A percentile compares a stretch with the other conserved stretches of the same genome.
Conservation (phyloP, 2,329 filamentous ascomycete species). For the Penicillium hordei region DNA sequence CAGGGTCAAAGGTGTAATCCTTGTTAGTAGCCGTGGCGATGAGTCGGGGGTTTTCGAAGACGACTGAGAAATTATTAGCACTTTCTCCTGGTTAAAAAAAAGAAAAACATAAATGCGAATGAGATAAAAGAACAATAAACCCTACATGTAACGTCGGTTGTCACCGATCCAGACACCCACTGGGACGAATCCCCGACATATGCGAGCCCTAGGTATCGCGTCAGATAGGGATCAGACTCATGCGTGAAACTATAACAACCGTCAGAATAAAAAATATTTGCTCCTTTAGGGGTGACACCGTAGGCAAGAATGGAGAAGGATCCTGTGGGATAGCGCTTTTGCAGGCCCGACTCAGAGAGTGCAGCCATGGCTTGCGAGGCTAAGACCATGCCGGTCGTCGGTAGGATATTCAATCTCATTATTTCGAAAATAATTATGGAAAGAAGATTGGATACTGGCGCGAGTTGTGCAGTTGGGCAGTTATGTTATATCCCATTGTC, state of each 20-base stretch:
- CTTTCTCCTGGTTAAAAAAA: too few relatives aligned
- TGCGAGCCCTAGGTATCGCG: slow-evolving; percentile 13
- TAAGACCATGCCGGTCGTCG: slow-evolving; percentile 3
- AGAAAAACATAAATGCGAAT: neutral
- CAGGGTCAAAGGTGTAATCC: slow-evolving; percentile 13
- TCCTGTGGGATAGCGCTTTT: slow-evolving; percentile 17
- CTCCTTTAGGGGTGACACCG: neutral
- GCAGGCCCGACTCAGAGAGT: slow-evolving; percentile 2
- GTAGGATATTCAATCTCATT: slow-evolving; percentile 14
- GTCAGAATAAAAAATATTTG: slow-evolving; percentile 20
- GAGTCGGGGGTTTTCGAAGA: slow-evolving; percentile 10
- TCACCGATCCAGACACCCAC: slow-evolving; percentile 18
- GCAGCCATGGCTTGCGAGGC: slow-evolving; percentile 6
- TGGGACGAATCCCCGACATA: slow-evolving; percentile 20
- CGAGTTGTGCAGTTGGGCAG: neutral
- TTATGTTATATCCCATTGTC: slow-evolving; percentile 2
- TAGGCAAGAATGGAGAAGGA: slow-evolving; percentile 21
- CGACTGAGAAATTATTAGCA: slow-evolving; percentile 8
- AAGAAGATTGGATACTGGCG: neutral
- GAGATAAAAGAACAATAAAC: neutral
- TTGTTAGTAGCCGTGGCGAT: slow-evolving; percentile 16
- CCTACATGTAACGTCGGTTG: slow-evolving; percentile 22
- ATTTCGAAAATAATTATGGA: neutral
- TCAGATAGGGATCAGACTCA: neutral
- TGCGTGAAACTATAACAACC: neutral